phyloP scores from a whole-genome alignment of 208 protist genomes.

The Porcisia hertigi region DNA sequence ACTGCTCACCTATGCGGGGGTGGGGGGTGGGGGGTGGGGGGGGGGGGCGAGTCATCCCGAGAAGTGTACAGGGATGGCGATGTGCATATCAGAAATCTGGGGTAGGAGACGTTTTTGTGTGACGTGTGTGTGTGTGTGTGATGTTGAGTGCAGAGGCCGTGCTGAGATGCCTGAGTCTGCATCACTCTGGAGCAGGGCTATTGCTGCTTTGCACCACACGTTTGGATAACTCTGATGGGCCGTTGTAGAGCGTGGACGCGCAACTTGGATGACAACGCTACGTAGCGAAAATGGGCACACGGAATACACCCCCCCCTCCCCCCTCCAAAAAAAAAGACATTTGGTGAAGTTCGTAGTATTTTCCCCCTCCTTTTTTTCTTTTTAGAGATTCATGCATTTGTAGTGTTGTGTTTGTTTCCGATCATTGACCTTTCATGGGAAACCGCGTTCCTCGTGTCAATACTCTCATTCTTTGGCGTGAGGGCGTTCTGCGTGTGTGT shows the following conservation, averaged over 20 bases:
- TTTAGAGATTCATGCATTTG: background rate
- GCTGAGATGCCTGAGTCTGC: background rate
- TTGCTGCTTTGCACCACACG: background rate
- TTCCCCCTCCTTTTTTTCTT: constrained; percentile 16
- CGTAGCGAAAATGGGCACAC: no score
- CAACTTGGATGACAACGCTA: no score
- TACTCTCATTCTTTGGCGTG: background rate
- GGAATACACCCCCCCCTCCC: no score
- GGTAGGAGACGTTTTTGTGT: background rate
- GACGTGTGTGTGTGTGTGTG: background rate
- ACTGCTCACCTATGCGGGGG: no score
- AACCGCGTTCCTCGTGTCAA: background rate
- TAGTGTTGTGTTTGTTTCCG: background rate
- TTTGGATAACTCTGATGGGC: background rate
- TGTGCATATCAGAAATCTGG: background rate
- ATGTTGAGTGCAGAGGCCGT: background rate
- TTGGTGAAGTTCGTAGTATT: no score
- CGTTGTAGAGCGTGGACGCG: no score
- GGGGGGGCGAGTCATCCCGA: no score
- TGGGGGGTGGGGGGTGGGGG: no score
- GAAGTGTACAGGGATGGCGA: background rate
- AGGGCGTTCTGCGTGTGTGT: no score
- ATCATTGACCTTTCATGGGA: background rate
- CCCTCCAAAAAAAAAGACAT: no score
- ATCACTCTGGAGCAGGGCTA: background rate